Percentiles rank a stretch among this genome's conserved stretches.
Conservation (phyloP, 2,329 filamentous ascomycete genomes). For the Pestalotiopsis sp. region DNA sequence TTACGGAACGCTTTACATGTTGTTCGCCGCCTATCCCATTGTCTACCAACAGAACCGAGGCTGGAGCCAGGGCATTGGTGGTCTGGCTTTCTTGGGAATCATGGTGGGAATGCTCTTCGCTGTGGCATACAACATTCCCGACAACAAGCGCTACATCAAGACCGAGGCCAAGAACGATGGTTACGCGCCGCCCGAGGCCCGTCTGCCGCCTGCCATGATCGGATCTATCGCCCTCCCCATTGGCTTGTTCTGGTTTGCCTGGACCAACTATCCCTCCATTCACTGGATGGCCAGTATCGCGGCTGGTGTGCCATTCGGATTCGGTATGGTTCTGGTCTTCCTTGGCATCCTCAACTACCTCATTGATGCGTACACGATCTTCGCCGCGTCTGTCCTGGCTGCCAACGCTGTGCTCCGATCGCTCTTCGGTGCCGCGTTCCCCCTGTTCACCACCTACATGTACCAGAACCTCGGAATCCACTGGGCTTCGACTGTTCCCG, state of each 20-base stretch:
- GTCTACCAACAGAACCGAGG: conserved; percentile 64
- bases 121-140: conserved; percentile 55
- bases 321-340: conserved; percentile 56
- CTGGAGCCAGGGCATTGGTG: conserved; percentile 62
- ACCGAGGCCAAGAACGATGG: conserved; percentile 38
- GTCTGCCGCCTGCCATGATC: conserved; percentile 63
- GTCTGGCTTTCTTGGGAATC: conserved; percentile 70
- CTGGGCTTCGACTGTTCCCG: conserved; percentile 14
- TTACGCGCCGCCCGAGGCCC: conserved; percentile 66
- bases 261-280: conserved; percentile 60
- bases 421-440: conserved; percentile 72
- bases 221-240: conserved; percentile 65
- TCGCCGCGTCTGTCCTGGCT: conserved; percentile 73
- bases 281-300: conserved; percentile 53
- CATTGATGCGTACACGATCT: conserved; percentile 65
- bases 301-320: conserved; percentile 38
- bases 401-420: conserved; percentile 74
- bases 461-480: conserved; percentile 14
- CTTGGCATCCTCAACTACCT: conserved; percentile 59
- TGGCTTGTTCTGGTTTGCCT: conserved; percentile 70
- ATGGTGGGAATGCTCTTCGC: conserved; percentile 66
- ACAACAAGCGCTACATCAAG: conserved; percentile 57
- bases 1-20: conserved; percentile 45
- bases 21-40: conserved; percentile 65
- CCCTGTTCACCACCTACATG: conserved; percentile 63